Percentiles rank a stretch among this genome's conserved stretches.
Conservation (phyloP, 768 basidiomycete genomes). For the Brasilioporus rufonigricans region DNA sequence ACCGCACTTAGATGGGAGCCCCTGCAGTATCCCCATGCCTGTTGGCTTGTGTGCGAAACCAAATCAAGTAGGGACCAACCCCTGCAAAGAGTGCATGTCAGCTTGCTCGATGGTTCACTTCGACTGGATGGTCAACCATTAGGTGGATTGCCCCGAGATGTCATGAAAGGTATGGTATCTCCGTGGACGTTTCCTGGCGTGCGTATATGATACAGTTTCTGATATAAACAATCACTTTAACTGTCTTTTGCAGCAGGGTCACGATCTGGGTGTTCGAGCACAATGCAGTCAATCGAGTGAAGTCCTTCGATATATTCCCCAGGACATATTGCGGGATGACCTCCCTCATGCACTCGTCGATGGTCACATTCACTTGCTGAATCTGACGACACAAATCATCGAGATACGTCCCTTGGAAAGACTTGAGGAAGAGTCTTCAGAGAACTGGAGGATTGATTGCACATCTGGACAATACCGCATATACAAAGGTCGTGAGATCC, state of each 20-base stretch:
- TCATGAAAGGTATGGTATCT: not conserved
- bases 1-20: conserved; percentile 8
- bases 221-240: not conserved
- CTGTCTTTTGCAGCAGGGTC: not conserved
- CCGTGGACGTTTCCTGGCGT: not conserved
- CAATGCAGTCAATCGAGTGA: not conserved
- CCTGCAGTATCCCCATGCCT: not conserved
- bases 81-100: not conserved
- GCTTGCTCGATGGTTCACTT: conserved; percentile 17
- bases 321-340: conserved; percentile 8
- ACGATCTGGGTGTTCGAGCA: conserved; percentile 9
- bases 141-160: conserved; percentile 4
- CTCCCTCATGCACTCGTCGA: conserved; percentile 15
- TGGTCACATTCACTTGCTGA: conserved; percentile 24
- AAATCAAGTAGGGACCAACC: not conserved
- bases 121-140: conserved; percentile 16
- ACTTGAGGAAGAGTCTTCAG: conserved; percentile 16
- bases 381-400: conserved; percentile 9
- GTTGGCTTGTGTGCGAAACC: conserved; percentile 15
- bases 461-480: not conserved
- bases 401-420: conserved; percentile 19
- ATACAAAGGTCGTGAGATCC: not conserved
- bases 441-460: conserved; percentile 21
- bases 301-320: conserved; percentile 18
- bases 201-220: not conserved